phyloP scores from a whole-genome alignment of 2,329 filamentous ascomycete species.

The Colletotrichum destructivum region DNA sequence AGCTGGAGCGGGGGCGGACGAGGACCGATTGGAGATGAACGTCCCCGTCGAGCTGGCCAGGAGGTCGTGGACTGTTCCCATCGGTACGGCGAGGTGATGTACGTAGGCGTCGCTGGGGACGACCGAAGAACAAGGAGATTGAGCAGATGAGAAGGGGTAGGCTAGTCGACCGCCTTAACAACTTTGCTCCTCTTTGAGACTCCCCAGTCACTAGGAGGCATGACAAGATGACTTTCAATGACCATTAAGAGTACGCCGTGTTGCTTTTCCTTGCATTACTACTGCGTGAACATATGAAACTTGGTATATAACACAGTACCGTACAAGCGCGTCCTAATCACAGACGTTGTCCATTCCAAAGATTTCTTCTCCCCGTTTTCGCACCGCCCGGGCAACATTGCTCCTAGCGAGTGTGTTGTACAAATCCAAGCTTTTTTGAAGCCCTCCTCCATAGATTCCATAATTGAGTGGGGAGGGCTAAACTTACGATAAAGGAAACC shows the following conservation, averaged over 20 bases:
- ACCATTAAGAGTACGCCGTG: background rate
- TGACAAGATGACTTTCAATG: background rate
- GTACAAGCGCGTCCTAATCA: constrained; percentile 23
- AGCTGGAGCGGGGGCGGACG: background rate
- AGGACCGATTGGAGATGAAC: constrained; percentile 39
- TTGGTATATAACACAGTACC: constrained; percentile 40
- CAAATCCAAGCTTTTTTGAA: constrained; percentile 17
- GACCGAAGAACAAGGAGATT: background rate
- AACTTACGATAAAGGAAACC: constrained; percentile 21
- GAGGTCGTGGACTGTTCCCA: constrained; percentile 8
- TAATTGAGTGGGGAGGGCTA: constrained; percentile 18
- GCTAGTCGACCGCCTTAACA: too few species aligned
- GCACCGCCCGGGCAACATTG: background rate
- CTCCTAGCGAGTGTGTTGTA: constrained; percentile 34
- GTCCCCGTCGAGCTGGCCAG: constrained; percentile 27
- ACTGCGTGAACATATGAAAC: constrained; percentile 19
- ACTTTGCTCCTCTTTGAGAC: background rate
- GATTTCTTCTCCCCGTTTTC: background rate
- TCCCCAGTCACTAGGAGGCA: background rate
- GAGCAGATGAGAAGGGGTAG: background rate
- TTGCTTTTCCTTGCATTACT: background rate
- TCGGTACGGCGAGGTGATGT: constrained; percentile 10
- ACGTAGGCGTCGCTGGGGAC: background rate
- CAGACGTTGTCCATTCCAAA: background rate
- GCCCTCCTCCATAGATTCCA: background rate